phyloP scores from a whole-genome alignment of 2,329 filamentous ascomycete genomes.

The Fusarium sp. region DNA sequence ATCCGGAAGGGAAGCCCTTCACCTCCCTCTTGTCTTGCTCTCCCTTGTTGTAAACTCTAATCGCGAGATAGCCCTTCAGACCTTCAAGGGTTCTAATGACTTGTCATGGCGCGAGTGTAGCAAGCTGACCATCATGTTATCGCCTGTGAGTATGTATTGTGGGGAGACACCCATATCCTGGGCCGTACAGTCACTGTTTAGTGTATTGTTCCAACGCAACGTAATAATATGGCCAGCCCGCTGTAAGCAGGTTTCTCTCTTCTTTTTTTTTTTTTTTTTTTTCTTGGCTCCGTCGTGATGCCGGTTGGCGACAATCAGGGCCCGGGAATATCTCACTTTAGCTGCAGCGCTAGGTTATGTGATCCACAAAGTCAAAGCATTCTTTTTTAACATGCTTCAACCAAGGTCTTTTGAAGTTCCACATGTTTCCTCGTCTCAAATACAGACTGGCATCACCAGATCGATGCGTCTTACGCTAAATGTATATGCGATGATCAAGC shows the following conservation, averaged over 20 bases:
- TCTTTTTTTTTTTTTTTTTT: too few relatives aligned
- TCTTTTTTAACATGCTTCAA: not conserved
- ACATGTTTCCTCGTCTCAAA: not conserved
- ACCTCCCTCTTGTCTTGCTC: not conserved
- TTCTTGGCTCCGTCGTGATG: not conserved
- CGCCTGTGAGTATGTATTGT: not conserved
- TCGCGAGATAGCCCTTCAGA: not conserved
- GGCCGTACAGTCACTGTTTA: not conserved
- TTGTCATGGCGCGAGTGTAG: not conserved
- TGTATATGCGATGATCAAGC: not conserved
- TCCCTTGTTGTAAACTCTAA: slow-evolving; percentile 2
- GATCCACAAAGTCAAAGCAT: not conserved
- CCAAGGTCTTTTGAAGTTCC: not conserved
- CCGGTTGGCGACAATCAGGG: not conserved
- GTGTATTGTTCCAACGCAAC: not conserved
- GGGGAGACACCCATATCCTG: not conserved
- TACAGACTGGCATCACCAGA: not conserved
- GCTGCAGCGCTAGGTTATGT: not conserved
- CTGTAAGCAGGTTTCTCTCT: not conserved
- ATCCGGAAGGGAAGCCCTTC: not conserved
- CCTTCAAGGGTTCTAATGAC: not conserved
- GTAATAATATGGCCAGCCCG: not conserved
- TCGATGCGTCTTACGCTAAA: not conserved
- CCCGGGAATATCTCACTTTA: not conserved
- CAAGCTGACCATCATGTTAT: not conserved